Base-by-base conservation (phyloP, 2,329 filamentous ascomycete species). In the Macrophomina tecta region DNA sequence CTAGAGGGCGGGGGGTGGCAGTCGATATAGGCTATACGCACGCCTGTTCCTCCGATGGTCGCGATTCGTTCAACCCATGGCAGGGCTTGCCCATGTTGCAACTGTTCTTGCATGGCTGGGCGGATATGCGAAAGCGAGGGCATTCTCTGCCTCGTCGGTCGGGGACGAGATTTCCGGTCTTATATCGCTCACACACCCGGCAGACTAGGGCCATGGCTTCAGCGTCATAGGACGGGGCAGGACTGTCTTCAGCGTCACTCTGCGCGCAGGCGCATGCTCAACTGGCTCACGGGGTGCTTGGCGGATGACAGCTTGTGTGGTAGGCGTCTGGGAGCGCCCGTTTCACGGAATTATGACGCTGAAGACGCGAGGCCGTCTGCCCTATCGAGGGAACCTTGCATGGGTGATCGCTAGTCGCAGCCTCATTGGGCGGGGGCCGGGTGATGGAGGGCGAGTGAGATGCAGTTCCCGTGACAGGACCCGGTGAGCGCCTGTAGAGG, bases 11-110 rank as follows among this genome's bases (percentile, higher is more conserved):
- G 69, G 8, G 70, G 61, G 8, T 64, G 62, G 51, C 72, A 74
- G 56, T 69, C 58, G 28, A 74, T 71, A 64, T 74, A 73, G 67
- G 72, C 70, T 16, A 71, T 46, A 42, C 71, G 69, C 42, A 75
- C 66, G 56, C 70, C 66, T 18, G 65, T 48, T 12, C 16, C 48
- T 5, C 48, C 52, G 12, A 65, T 36, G 28, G 58, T 48, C 1
- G 66, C 68, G 52, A 71, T 51, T 28, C 60, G 60, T 30, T 61
- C 38, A 16, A 23, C 11, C 58, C 58, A 62, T 4, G 56, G 40
- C 28, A 32, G 56, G n/a, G 14, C 30, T 9, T 30, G 16, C n/a
- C 16, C 52, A 23, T 9, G 52, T 6, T 28, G n/a, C 38, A 36
- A 40, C 45, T 62, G 38, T 49, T 23, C 23, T 23, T 62, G 23